Conservation (phyloP, 495 filamentous ascomycete genomes). For the Penicillium turbatum region DNA sequence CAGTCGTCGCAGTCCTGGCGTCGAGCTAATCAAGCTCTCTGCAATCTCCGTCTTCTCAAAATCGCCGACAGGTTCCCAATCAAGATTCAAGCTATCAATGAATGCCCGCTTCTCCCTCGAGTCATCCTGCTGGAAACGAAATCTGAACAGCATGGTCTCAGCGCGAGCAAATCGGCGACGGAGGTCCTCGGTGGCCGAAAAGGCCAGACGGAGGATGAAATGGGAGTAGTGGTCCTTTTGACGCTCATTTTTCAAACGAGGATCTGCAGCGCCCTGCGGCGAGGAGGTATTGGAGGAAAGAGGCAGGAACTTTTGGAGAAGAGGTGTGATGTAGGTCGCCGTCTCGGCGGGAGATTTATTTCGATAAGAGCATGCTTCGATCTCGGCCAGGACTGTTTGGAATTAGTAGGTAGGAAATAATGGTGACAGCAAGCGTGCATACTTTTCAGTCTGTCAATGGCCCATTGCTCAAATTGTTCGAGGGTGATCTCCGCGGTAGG, state of each 20-base stretch:
- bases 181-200: slow-evolving; percentile 85
- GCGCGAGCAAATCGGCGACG: slow-evolving; percentile 82
- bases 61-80: slow-evolving; percentile 76
- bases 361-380: slow-evolving; percentile 94
- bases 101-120: slow-evolving; percentile 66
- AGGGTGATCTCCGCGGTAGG: slow-evolving; percentile 93
- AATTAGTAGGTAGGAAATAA: slow-evolving; percentile 9
- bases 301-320: slow-evolving; percentile 82
- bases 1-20: slow-evolving; percentile 48
- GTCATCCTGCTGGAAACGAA: slow-evolving; percentile 72
- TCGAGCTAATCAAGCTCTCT: slow-evolving; percentile 50
- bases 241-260: slow-evolving; percentile 62
- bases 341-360: slow-evolving; percentile 81
- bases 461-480: slow-evolving; percentile 99
- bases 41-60: slow-evolving; percentile 62
- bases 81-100: slow-evolving; percentile 68
- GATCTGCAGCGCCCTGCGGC: slow-evolving; percentile 42
- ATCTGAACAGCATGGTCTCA: slow-evolving; percentile 81
- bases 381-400: slow-evolving; percentile 76
- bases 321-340: slow-evolving; percentile 66
- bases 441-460: slow-evolving; percentile 87
- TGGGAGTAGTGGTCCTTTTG: slow-evolving; percentile 98
- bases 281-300: slow-evolving; percentile 71
- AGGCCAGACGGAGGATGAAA: slow-evolving; percentile 93
- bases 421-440: slow-evolving; percentile 11